Base-by-base conservation (phyloP, 805 yeast genomes). In the Candida stauntonica region DNA sequence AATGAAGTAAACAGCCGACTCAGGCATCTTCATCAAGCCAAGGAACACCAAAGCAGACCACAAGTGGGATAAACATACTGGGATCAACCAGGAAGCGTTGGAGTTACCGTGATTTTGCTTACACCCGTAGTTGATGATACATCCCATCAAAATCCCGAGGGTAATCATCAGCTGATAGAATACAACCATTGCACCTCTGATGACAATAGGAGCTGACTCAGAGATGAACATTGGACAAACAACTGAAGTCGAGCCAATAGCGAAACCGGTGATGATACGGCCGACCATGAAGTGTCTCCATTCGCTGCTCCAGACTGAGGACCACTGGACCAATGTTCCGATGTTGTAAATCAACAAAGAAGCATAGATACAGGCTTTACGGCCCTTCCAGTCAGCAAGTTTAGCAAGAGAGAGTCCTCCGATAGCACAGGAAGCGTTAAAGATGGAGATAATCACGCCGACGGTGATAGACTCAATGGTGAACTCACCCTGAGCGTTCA, bases 211-310 rank as follows among this genome's bases (percentile, higher is more conserved):
- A 35, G 87, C 66, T 41, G 77, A 68, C 58, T 82, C 89, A 31
- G 81, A 69, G 51, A 81, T 78, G 57, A 80, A 76, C 64, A 86
- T 67, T 30, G 94, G 91, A 23, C 83, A 84, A 41, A 81, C 68
- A 30, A 88, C 86, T 15, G 91, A 75, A 19, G 85, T 70, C 36
- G 77, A 73, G 47, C 95, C 95, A 44, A 86, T 84, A 35, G 87
- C 85, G 9, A 82, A 49, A 35, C 95, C 95, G 17, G 86, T 75
- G 36, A 82, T 57, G 30, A 67, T 70, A 64, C 87, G 70, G 33
- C 86, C 86, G 49, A 79, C 64, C 47, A 77, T 69, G 51, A 73
- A 70, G 58, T 80, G 86, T 53, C 70, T 72, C 86, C 86, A 81
- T 21, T 64, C 60, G 29, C 57, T 41, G 21, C 48, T 28, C 6